Evolutionary conservation across 1,284 basidiomycete species (phyloP), one percentile per base, ranked within the genome.

Genomic region (Cryptococcus deneoformans): DNA sequence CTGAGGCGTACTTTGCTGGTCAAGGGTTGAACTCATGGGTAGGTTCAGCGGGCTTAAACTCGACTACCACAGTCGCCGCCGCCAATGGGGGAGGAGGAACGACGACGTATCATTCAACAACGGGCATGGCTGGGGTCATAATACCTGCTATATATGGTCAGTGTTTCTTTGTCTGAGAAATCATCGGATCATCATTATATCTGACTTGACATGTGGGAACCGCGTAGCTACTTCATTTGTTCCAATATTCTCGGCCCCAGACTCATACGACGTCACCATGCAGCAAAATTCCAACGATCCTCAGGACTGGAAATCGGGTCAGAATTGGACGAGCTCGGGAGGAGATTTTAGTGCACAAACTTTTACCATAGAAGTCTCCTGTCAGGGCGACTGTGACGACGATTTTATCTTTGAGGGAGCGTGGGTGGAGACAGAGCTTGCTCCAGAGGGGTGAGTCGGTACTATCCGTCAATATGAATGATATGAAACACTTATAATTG

Each of bases 101-200:
- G n/a, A 40, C 51, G 14, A 61, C 53, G 14, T 46, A 39, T 49
- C 62, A 67, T 56, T 36, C 45, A 2, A 59, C 61, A 6, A 50
- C 29, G 5, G 67, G 63, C 1, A 45, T 51, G 4, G 54, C 59
- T 8, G 62, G 53, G n/a, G 51, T 69, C 4, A 52, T 62, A n/a
- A 39, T 69, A 16, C 59, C 60, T 20, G 51, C 49, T 1, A 52
- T 67, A 9, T 61, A 66, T 51, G 51, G 67, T 64, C 24, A 52
- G 64, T 55, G 11, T 37, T 6, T 3, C 12, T 35, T 6, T 1
- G 7, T 46, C 29, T 36, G 3, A 14, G n/a, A 7, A 20, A 16
- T n/a, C 40, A 20, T 20, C 20, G 20, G 20, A 24, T 10, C 34
- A 1, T 8, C 8, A 6, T 53, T 29, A 2, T 45, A 3, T 16